These are phyloP conservation scores for Aspergillus fumigatiaffinis DNA, from an alignment of 2,329 filamentous ascomycete genomes.

Conservation along the genomic window DNA sequence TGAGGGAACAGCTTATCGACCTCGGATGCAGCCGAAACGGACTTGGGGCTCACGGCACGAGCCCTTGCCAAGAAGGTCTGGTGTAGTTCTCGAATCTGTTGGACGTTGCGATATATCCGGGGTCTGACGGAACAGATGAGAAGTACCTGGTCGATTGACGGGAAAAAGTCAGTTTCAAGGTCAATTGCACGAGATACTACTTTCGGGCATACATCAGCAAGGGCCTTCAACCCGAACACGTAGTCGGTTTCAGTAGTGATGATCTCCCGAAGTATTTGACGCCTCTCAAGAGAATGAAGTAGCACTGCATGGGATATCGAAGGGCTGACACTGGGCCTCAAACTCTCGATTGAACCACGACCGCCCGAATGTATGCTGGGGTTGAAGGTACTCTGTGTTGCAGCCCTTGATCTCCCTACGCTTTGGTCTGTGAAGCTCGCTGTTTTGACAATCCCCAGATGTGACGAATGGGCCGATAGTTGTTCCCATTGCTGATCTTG, in stretches of 20 bases:
- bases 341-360: conserved; percentile 59
- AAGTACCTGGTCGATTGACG: conserved; percentile 56
- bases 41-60: conserved; percentile 65
- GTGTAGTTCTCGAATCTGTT: conserved; percentile 77
- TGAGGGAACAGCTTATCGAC: conserved; percentile 17
- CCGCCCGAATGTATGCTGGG: conserved; percentile 58
- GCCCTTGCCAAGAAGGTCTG: conserved; percentile 75
- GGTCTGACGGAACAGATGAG: conserved; percentile 68
- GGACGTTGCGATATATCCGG: conserved; percentile 74
- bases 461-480: conserved; percentile 73
- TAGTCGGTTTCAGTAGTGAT: conserved; percentile 85
- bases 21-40: conserved; percentile 29
- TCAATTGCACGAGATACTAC: not conserved
- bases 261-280: conserved; percentile 78
- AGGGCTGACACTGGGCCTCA: conserved; percentile 41
- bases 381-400: conserved; percentile 57
- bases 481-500: conserved; percentile 50
- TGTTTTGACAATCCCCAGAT: conserved; percentile 76
- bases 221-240: conserved; percentile 77
- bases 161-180: not conserved
- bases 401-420: conserved; percentile 57
- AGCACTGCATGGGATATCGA: conserved; percentile 65
- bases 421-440: conserved; percentile 74
- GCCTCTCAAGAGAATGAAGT: conserved; percentile 68
- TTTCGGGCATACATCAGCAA: conserved; percentile 66